Evolutionary conservation across 75 land plant genomes (phyloP).

Genomic region (Isoetes taiwanensis): DNA sequence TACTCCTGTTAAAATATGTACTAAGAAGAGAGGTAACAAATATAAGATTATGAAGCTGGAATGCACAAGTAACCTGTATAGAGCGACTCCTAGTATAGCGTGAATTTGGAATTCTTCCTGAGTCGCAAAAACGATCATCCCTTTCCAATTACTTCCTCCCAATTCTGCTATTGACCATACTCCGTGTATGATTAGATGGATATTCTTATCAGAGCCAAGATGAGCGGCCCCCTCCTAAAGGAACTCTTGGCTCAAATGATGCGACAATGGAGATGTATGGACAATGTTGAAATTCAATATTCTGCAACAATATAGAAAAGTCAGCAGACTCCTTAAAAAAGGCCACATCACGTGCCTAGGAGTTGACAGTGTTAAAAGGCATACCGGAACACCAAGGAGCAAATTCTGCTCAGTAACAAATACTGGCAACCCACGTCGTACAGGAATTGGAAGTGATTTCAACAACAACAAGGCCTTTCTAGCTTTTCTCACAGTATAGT

Average conservation of each 20-base stretch:
- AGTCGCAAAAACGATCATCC: too few relatives aligned
- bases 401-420: constrained; percentile 38
- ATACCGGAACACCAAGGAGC: constrained; percentile 64
- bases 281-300: constrained; percentile 43
- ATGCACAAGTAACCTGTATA: too few relatives aligned
- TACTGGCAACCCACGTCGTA: constrained; percentile 69
- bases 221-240: constrained; percentile 64
- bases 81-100: too few relatives aligned
- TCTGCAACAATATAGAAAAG: constrained; percentile 27
- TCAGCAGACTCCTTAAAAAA: not conserved
- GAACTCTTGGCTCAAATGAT: constrained; percentile 48
- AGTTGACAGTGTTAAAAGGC: not conserved
- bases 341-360: not conserved
- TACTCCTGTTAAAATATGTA: too few relatives aligned
- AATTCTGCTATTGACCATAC: too few relatives aligned
- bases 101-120: too few relatives aligned
- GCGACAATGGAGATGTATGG: constrained; percentile 33
- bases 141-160: too few relatives aligned
- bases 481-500: constrained; percentile 24
- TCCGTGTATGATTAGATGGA: too few relatives aligned
- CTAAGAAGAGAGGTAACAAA: too few relatives aligned
- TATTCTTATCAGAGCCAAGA: constrained; percentile 35
- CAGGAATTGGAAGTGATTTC: constrained; percentile 52
- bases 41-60: too few relatives aligned
- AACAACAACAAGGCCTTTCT: constrained; percentile 29